Evolutionary conservation across 1,284 basidiomycete species (phyloP), one percentile per base, ranked within the genome.

Genomic region (Exsudoporus floridanus): DNA sequence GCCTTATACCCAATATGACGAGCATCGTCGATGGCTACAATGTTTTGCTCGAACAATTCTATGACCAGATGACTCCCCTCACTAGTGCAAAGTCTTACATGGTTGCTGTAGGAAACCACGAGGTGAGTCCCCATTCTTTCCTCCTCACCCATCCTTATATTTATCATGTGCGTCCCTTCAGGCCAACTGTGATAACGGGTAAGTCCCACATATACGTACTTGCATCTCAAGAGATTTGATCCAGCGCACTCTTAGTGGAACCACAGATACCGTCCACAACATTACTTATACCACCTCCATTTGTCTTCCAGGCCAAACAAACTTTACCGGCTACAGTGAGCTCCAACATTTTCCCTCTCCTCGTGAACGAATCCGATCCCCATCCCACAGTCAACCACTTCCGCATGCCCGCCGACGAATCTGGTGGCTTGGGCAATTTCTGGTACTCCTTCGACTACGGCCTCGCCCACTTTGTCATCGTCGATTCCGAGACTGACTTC

Each of bases 381-480:
- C 9, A 30, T 18, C 4, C 1, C 16, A 25, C 31, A 69, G 65
- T 64, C 23, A 65, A 62, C 31, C 64, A 67, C 40, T 69, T 61
- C 44, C 49, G 49, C 16, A 66, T 69, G 64, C 66, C 66, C 10
- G 65, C 66, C 4, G 49, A 54, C 0, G 66, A 62, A 44, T 67
- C 65, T 1, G 63, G 63, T 3, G 57, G 64, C 4, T 33, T 62
- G 21, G 46, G 65, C n/a, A 67, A 66, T 35, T 67, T 69, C 21
- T 69, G 65, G 64, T 69, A 66, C 49, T 66, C 65, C 7, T 66
- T 66, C 16, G 56, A 66, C 46, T 62, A 69, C n/a, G 63, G 65
- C 30, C 63, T 69, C 18, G 61, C 59, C 8, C 65, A 66, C 44
- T 66, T 66, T 13, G 37, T 66, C 42, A 3, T 64, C 1, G 12